Conservation (phyloP, 2,329 filamentous ascomycete genomes). For the Colletotrichum chrysophilum region DNA sequence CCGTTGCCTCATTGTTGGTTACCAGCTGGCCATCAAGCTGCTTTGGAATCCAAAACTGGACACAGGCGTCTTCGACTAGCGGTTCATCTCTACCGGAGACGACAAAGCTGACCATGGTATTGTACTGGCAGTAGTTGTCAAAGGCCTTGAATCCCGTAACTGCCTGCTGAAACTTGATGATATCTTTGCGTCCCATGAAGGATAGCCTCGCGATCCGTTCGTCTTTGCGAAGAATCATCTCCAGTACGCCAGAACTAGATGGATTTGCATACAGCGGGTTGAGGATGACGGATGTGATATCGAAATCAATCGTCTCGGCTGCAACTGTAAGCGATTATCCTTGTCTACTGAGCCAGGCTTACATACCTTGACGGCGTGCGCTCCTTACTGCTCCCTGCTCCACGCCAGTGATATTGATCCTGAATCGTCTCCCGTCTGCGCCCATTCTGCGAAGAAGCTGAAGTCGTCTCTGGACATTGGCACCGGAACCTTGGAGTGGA, state of each 20-base stretch:
- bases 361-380: conserved; percentile 17
- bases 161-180: conserved; percentile 37
- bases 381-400: conserved; percentile 1
- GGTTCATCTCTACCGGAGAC: conserved; percentile 24
- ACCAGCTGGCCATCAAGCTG: conserved; percentile 30
- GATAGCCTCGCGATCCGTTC: conserved; percentile 34
- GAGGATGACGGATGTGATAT: conserved; percentile 28
- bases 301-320: conserved; percentile 33
- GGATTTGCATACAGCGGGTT: conserved; percentile 32
- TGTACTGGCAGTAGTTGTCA: conserved; percentile 29
- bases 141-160: conserved; percentile 36
- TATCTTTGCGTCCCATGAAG: conserved; percentile 29
- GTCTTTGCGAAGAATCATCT: conserved; percentile 33
- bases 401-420: conserved; percentile 22
- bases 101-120: conserved; percentile 33
- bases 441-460: conserved; percentile 29
- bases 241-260: conserved; percentile 22
- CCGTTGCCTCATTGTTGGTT: conserved; percentile 16
- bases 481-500: background rate
- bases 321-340: background rate
- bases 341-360: too few species aligned
- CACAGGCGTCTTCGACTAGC: conserved; percentile 30
- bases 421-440: conserved; percentile 29
- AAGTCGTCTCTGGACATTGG: conserved; percentile 18
- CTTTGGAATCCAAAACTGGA: conserved; percentile 38